Percentiles rank a stretch among this genome's conserved stretches.
Conservation (phyloP, 768 basidiomycete genomes). For the Russula vinacea region DNA sequence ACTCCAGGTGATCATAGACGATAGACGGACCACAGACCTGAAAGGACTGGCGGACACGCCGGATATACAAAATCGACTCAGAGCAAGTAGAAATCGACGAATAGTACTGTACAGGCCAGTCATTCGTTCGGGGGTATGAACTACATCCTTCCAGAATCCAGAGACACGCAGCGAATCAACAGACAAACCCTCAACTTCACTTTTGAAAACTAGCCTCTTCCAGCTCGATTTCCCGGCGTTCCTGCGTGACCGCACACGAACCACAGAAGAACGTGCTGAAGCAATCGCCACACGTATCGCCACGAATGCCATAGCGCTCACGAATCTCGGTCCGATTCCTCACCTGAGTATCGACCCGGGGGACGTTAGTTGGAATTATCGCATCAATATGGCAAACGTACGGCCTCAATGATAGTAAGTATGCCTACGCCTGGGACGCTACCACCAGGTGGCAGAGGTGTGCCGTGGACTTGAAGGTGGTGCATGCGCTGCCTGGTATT, state of each 20-base stretch:
- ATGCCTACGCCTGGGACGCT: conserved; percentile 35
- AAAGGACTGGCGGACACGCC: too few relatives aligned
- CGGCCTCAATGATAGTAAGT: too few relatives aligned
- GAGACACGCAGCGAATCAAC: not conserved
- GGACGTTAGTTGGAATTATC: too few relatives aligned
- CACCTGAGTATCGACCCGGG: too few relatives aligned
- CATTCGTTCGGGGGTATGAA: too few relatives aligned
- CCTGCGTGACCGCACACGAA: conserved; percentile 3
- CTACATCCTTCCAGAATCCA: too few relatives aligned
- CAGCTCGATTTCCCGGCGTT: conserved; percentile 12
- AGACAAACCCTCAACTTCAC: not conserved
- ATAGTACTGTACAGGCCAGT: too few relatives aligned
- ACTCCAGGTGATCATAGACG: too few relatives aligned
- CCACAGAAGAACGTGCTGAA: not conserved
- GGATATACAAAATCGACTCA: too few relatives aligned
- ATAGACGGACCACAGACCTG: conserved; percentile 23
- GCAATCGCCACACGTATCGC: not conserved
- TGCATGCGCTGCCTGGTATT: conserved; percentile 43
- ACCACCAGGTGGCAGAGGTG: conserved; percentile 40
- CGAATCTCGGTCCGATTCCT: conserved; percentile 37
- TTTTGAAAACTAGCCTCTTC: not conserved
- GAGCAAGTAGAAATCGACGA: too few relatives aligned
- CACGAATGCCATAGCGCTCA: conserved; percentile 9
- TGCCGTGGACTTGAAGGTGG: conserved; percentile 38
- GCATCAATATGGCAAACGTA: too few relatives aligned